Evolutionary conservation across 1,284 basidiomycete species (phyloP).

Genomic region (Trichosporon sp.): DNA sequence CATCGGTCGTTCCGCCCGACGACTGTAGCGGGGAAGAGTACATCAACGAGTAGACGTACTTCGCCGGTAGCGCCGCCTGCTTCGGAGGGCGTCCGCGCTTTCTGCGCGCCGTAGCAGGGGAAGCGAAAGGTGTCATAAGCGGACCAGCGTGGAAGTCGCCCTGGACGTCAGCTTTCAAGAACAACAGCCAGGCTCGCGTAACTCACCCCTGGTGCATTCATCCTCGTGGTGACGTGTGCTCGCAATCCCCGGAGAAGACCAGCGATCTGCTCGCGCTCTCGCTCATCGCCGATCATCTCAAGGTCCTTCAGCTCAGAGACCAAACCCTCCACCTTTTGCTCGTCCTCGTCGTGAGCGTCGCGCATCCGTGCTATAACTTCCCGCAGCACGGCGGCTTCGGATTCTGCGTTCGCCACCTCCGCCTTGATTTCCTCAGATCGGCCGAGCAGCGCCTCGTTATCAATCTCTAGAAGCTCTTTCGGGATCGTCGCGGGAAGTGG

Average conservation of each 20-base stretch:
- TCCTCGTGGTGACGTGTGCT: constrained; percentile 26
- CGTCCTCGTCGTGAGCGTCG: constrained; percentile 38
- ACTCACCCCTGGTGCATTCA: constrained; percentile 28
- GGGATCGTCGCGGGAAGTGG: constrained; percentile 21
- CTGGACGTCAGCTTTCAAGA: constrained; percentile 8
- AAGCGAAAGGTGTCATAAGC: constrained; percentile 33
- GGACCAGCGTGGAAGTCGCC: constrained; percentile 16
- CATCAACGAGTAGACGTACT: constrained; percentile 21
- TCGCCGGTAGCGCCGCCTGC: constrained; percentile 19
- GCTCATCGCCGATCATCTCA: constrained; percentile 33
- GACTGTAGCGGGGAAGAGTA: constrained; percentile 20
- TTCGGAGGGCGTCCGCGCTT: constrained; percentile 46
- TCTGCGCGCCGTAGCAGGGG: constrained; percentile 45
- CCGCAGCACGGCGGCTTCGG: constrained; percentile 27
- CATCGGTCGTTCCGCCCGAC: not conserved
- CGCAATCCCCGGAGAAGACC: constrained; percentile 35
- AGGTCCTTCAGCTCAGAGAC: constrained; percentile 37
- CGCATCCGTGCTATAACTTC: constrained; percentile 35
- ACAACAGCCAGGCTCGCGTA: too few relatives aligned
- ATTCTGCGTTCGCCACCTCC: constrained; percentile 28
- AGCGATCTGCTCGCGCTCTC: constrained; percentile 39
- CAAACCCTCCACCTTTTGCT: constrained; percentile 35
- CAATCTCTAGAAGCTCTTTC: constrained; percentile 17
- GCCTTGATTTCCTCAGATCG: constrained; percentile 14
- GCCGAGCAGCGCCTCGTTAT: constrained; percentile 24